Base-by-base conservation (phyloP, 83 land plant species). In the Thuja plicata region DNA sequence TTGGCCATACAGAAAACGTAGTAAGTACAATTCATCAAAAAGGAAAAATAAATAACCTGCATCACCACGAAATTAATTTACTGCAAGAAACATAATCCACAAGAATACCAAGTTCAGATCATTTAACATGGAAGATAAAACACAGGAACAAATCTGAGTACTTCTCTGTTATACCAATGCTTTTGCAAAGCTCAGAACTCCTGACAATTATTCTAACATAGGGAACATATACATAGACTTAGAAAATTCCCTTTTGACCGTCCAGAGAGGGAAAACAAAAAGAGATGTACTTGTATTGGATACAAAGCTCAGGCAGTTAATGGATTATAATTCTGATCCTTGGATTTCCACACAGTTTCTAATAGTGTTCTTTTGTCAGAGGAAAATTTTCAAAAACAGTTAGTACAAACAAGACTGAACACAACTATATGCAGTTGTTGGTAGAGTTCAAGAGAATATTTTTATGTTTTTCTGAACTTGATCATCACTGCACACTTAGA, bases 401-500 rank as follows among this genome's bases (percentile, higher is more conserved):
- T 52, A 34, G 38, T 15, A 24, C 62, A 34, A 52, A 60, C 60
- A 84, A 84, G 86, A 52, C 17, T 84, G 54, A 85, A 5, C 86
- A 85, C 60, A 55, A 52, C 54, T 54, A 13, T 54, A 62, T 54
- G 66, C 66, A 54, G 35, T 41, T 50, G 4, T 32, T 37, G 34
- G 30, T 54, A 85, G 17, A 85, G 40, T 85, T 85, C 66, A 6
- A 85, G 27, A 32, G 86, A 13, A 15, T 85, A 85, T 50, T 34
- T 48, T 30, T 84, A 46, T 13, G 35, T 54, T 55, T 34, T 7
- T 55, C 11, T 15, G 3, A 2, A 85, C 27, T 62, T 52, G 38
- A 32, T 54, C 17, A 32, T 85, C 86, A 85, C 55, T 85, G 86
- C 86, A 85, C 86, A 54, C 62, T 85, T 34, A 85, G 41, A 54